These are phyloP conservation scores for Aquilaria malaccensis DNA, from an alignment of 345 rosid species.

Conservation along the genomic window DNA sequence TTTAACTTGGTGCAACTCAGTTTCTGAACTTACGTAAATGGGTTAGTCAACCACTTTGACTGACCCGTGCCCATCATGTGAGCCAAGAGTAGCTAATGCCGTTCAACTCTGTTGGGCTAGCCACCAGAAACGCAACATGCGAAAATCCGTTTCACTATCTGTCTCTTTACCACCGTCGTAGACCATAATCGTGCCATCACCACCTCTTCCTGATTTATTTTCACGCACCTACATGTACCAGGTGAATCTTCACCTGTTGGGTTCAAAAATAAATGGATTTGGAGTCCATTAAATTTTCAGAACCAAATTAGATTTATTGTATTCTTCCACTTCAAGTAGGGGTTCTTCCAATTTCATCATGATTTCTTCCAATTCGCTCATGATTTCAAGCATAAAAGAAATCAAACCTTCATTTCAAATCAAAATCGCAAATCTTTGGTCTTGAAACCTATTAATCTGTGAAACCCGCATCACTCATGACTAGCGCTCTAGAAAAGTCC, in stretches of 20 bases:
- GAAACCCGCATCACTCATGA: neutral
- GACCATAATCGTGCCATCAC: too few relatives aligned
- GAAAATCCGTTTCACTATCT: too few relatives aligned
- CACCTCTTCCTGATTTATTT: too few relatives aligned
- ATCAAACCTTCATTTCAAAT: neutral
- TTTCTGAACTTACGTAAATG: too few relatives aligned
- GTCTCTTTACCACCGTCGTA: too few relatives aligned
- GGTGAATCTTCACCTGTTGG: conserved; percentile 32
- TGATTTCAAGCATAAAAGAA: too few relatives aligned
- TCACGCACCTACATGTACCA: neutral
- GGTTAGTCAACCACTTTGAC: too few relatives aligned
- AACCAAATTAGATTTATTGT: neutral
- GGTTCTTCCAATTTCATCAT: conserved; percentile 14
- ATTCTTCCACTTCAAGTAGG: conserved; percentile 13
- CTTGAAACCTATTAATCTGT: conserved; percentile 10
- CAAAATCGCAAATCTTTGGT: neutral
- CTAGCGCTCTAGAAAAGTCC: conserved; percentile 78
- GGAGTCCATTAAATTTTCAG: conserved; percentile 1
- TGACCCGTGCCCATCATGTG: too few relatives aligned
- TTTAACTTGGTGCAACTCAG: too few relatives aligned
- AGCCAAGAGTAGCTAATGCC: too few relatives aligned
- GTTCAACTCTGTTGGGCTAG: too few relatives aligned
- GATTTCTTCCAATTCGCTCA: neutral
- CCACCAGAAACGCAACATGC: too few relatives aligned
- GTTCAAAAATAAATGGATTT: neutral